Base-by-base conservation (phyloP, 2,329 filamentous ascomycete genomes). In the Cladophialophora exuberans region DNA sequence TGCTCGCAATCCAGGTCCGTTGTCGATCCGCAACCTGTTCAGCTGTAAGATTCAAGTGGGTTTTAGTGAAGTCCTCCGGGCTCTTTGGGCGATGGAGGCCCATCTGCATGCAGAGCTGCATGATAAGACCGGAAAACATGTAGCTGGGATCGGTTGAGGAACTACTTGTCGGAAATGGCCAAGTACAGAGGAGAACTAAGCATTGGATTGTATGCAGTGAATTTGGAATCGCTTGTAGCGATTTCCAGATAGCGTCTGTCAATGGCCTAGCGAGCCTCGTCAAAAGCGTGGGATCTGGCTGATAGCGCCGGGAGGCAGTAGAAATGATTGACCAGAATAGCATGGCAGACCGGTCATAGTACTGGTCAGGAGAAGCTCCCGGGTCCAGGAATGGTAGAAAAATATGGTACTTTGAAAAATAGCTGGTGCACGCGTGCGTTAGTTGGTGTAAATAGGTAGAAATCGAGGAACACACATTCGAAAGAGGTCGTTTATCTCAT, bases 241-340 rank as follows among this genome's bases (percentile, higher is more conserved):
- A 83, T 55, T 79, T 80, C 82, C 83, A 86, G n/a, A 85, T 75
- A 49, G 85, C 69, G 56, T 80, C 75, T 31, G 77, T 79, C 54
- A 84, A 72, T 2, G 82, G 82, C 3, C 68, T 71, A 22, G 73
- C 65, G 9, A 78, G 68, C 64, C 66, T 82, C 44, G 77, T 77
- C 33, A 86, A 72, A 22, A 86, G 69, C 7, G 71, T 73, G 0
- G 78, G 71, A 57, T 84, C 81, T 11, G 71, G 66, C 20, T 76
- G 75, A 57, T 80, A 85, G 35, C 83, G 79, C 33, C 84, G 79
- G 31, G 82, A 80, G 13, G 83, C 83, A 36, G 85, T 78, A 35
- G 81, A 79, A 41, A 86, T 75, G 44, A 87, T 82, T 25, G 82
- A 82, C 84, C 84, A 87, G 68, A 86, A 86, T 6, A 87, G 75